Evolutionary conservation across 2,329 filamentous ascomycete species (phyloP).

Genomic region (Didymella keratinophila): DNA sequence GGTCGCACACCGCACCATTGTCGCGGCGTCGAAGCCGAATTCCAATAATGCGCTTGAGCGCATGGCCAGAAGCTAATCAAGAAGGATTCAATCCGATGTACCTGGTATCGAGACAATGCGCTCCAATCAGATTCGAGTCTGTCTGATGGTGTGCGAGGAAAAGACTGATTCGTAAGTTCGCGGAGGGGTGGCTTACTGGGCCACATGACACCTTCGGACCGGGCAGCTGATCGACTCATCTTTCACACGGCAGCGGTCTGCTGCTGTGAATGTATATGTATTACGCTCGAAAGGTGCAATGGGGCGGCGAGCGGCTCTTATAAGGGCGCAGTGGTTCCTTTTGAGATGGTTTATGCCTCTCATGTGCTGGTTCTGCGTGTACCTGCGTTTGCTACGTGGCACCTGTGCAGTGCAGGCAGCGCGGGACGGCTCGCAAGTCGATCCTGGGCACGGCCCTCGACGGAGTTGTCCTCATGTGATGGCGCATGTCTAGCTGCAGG

Average conservation of each 20-base stretch:
- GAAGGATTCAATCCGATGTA: slow-evolving; percentile 46
- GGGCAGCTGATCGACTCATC: slow-evolving; percentile 48
- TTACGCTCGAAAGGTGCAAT: slow-evolving; percentile 21
- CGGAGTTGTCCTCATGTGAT: slow-evolving; percentile 34
- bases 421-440: slow-evolving; percentile 47
- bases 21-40: slow-evolving; percentile 41
- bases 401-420: slow-evolving; percentile 47
- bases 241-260: slow-evolving; percentile 36
- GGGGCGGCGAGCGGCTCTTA: slow-evolving; percentile 34
- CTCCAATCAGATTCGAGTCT: slow-evolving; percentile 42
- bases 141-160: slow-evolving; percentile 49
- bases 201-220: slow-evolving; percentile 47
- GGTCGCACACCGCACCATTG: slow-evolving; percentile 35
- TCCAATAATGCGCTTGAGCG: slow-evolving; percentile 45
- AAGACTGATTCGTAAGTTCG: slow-evolving; percentile 48
- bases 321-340: slow-evolving; percentile 29
- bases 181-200: slow-evolving; percentile 48
- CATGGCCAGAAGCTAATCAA: slow-evolving; percentile 50
- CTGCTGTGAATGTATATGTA: slow-evolving; percentile 29
- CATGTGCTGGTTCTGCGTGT: slow-evolving; percentile 40
- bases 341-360: slow-evolving; percentile 36
- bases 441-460: slow-evolving; percentile 44
- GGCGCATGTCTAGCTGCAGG: slow-evolving; percentile 41
- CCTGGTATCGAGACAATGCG: slow-evolving; percentile 41
- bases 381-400: slow-evolving; percentile 50